A percentile compares a stretch with the other conserved stretches of the same genome.
These are phyloP conservation scores for Patellifolia procumbens DNA, from an alignment of 179 eudicot genomes.

Conservation along the genomic window DNA sequence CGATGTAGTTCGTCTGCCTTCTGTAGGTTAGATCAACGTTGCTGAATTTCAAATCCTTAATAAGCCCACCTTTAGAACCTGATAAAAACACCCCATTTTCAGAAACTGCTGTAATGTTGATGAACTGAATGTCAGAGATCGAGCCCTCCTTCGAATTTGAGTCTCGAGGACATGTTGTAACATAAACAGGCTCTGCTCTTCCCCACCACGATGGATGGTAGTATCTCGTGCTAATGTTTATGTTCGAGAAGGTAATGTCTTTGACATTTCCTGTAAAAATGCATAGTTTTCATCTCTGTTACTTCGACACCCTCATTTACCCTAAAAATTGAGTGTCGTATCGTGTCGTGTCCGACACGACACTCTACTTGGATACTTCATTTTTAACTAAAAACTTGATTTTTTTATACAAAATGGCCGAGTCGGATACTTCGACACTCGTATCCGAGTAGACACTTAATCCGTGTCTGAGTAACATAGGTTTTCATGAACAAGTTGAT, in stretches of 20 bases:
- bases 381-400: too few species aligned
- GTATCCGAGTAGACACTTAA: too few species aligned
- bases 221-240: conserved; percentile 85
- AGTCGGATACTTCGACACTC: too few species aligned
- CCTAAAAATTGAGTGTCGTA: too few species aligned
- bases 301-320: too few species aligned
- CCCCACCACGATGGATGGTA: conserved; percentile 99
- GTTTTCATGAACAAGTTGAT: too few species aligned
- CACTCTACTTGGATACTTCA: too few species aligned
- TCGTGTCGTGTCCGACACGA: too few species aligned
- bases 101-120: conserved; percentile 78
- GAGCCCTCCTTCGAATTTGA: conserved; percentile 53
- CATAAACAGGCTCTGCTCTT: conserved; percentile 92
- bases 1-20: conserved; percentile 75
- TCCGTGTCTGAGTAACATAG: too few species aligned
- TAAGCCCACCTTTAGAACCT: conserved; percentile 60
- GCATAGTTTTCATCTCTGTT: too few species aligned
- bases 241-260: conserved; percentile 87
- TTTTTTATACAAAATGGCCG: too few species aligned
- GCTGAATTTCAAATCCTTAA: conserved; percentile 51
- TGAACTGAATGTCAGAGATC: conserved; percentile 66
- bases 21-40: conserved; percentile 62
- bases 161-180: conserved; percentile 83
- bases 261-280: conserved; percentile 69
- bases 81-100: conserved; percentile 93